phyloP scores from a whole-genome alignment of 495 filamentous ascomycete species.

The Penicillium manginii region DNA sequence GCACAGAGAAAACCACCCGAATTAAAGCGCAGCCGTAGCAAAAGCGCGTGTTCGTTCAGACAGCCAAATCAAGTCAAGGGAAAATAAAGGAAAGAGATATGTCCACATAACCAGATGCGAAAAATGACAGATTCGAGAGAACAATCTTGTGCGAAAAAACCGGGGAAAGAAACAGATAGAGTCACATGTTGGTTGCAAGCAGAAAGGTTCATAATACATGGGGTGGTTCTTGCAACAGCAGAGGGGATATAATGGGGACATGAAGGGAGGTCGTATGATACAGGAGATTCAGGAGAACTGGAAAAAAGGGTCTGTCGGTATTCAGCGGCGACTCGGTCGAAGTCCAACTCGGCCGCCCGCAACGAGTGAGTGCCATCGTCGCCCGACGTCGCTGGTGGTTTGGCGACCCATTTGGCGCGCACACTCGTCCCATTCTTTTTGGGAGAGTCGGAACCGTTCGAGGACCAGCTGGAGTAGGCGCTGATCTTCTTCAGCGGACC shows the following conservation, averaged over 20 bases:
- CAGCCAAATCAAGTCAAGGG: not conserved
- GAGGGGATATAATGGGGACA: slow-evolving; percentile 10
- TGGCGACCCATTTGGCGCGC: slow-evolving; percentile 63
- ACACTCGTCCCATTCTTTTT: slow-evolving; percentile 80
- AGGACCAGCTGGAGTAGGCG: slow-evolving; percentile 74
- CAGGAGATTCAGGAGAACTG: slow-evolving; percentile 19
- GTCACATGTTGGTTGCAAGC: not conserved
- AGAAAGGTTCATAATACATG: slow-evolving; percentile 28
- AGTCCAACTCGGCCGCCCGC: slow-evolving; percentile 62
- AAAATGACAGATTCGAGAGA: slow-evolving; percentile 8
- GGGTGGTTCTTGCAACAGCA: slow-evolving; percentile 17
- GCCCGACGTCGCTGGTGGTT: slow-evolving; percentile 66
- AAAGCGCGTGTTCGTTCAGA: not conserved
- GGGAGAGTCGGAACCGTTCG: slow-evolving; percentile 72
- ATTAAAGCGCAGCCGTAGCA: slow-evolving; percentile 1
- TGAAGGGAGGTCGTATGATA: slow-evolving; percentile 31
- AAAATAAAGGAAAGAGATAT: slow-evolving; percentile 8
- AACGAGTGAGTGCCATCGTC: slow-evolving; percentile 69
- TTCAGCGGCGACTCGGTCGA: slow-evolving; percentile 45
- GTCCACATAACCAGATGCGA: slow-evolving; percentile 36
- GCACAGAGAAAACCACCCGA: slow-evolving; percentile 11
- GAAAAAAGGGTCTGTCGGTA: not conserved
- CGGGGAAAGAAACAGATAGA: not conserved
- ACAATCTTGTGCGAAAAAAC: slow-evolving; percentile 6
- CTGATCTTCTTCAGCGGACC: slow-evolving; percentile 71